These are phyloP conservation scores for Pestalotiopsis sp. DNA, from an alignment of 2,329 filamentous ascomycete species.

Conservation along the genomic window DNA sequence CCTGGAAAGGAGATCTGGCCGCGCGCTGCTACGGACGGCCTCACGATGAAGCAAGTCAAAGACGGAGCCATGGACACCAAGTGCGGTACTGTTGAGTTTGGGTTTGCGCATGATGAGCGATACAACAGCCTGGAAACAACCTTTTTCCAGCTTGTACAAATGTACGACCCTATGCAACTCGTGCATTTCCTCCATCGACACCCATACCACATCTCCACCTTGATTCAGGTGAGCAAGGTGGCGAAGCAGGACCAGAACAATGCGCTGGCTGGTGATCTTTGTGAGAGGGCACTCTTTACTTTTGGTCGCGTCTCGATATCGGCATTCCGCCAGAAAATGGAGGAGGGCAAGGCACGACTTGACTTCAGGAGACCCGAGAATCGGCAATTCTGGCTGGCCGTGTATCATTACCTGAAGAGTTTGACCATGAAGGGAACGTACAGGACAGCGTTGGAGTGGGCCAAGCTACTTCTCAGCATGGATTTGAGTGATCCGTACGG, in stretches of 20 bases:
- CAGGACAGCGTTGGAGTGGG: conserved; percentile 91
- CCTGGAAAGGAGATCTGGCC: conserved; percentile 90
- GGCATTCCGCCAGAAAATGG: conserved; percentile 75
- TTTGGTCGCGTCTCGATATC: conserved; percentile 89
- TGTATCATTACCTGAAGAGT: conserved; percentile 85
- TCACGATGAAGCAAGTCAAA: conserved; percentile 72
- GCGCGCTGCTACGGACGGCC: conserved; percentile 73
- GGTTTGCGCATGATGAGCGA: conserved; percentile 71
- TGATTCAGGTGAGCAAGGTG: conserved; percentile 92
- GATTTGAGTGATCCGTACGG: conserved; percentile 82
- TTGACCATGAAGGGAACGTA: conserved; percentile 90
- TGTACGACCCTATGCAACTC: conserved; percentile 81
- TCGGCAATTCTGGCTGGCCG: conserved; percentile 88
- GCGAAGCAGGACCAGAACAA: conserved; percentile 91
- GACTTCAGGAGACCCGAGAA: conserved; percentile 85
- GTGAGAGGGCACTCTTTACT: conserved; percentile 89
- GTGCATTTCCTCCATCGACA: conserved; percentile 74
- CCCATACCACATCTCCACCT: conserved; percentile 88
- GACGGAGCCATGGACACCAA: conserved; percentile 32
- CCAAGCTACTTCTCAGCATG: conserved; percentile 78
- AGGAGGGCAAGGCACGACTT: conserved; percentile 77
- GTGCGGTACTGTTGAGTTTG: conserved; percentile 69
- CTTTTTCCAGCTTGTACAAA: conserved; percentile 81
- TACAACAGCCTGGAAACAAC: conserved; percentile 77
- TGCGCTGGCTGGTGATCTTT: conserved; percentile 80